Conservation (phyloP, 768 basidiomycete genomes). For the Phanerodontia chrysosporium region DNA sequence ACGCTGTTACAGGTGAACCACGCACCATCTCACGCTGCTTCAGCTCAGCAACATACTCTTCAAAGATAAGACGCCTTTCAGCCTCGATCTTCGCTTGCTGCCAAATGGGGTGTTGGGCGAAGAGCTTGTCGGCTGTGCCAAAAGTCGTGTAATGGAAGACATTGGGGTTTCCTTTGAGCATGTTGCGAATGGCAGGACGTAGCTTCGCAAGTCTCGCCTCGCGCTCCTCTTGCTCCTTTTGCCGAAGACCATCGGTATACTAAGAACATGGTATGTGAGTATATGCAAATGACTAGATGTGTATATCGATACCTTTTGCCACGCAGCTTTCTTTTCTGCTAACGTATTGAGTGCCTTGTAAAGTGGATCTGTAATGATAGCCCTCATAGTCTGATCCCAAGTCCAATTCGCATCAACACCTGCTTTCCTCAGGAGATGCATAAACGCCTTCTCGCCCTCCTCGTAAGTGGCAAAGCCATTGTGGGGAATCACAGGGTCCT, state of each 20-base stretch:
- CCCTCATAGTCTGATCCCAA: slow-evolving; percentile 98
- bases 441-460: slow-evolving; percentile 93
- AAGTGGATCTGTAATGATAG: slow-evolving; percentile 95
- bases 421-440: slow-evolving; percentile 82
- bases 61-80: slow-evolving; percentile 84
- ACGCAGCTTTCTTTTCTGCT: slow-evolving; percentile 91
- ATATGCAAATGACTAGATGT: not conserved
- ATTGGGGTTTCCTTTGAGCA: slow-evolving; percentile 82
- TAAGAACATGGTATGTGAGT: slow-evolving; percentile 24
- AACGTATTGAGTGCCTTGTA: slow-evolving; percentile 92
- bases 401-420: slow-evolving; percentile 91
- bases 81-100: slow-evolving; percentile 79
- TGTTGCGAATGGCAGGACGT: slow-evolving; percentile 80
- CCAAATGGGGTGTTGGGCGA: slow-evolving; percentile 89
- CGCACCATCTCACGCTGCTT: slow-evolving; percentile 86
- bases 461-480: slow-evolving; percentile 84
- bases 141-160: slow-evolving; percentile 93
- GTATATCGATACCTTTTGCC: slow-evolving; percentile 74
- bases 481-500: slow-evolving; percentile 85
- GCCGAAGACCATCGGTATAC: slow-evolving; percentile 75
- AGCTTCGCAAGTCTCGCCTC: slow-evolving; percentile 80
- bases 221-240: slow-evolving; percentile 82
- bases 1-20: slow-evolving; percentile 11
- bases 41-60: slow-evolving; percentile 85
- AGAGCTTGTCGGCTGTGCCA: slow-evolving; percentile 80